These are phyloP conservation scores for Myriosclerotinia curreyana DNA, from an alignment of 2,329 filamentous ascomycete genomes.

Conservation along the genomic window DNA sequence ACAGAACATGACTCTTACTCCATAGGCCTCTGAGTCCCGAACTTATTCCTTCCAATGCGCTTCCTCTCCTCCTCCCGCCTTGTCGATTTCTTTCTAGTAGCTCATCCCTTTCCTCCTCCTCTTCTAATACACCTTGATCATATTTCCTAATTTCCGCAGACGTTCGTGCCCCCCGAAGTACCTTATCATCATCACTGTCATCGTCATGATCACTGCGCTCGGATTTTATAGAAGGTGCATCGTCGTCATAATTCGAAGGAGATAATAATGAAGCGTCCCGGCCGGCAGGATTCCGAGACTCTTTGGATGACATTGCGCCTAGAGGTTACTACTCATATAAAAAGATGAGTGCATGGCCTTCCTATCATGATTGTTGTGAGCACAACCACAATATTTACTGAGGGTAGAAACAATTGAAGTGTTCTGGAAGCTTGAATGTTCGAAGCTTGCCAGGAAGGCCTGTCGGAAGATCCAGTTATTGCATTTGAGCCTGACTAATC, in stretches of 20 bases:
- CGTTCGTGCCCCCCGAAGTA: conserved; percentile 62
- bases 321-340: background rate
- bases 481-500: background rate
- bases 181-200: conserved; percentile 72
- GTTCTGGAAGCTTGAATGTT: background rate
- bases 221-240: conserved; percentile 63
- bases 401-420: background rate
- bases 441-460: background rate
- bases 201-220: conserved; percentile 67
- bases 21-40: conserved; percentile 44
- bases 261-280: conserved; percentile 35
- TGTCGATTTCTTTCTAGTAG: conserved; percentile 54
- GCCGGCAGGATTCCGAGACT: conserved; percentile 7
- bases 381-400: background rate
- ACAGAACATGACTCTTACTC: conserved; percentile 34
- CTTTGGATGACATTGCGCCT: conserved; percentile 23
- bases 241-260: conserved; percentile 41
- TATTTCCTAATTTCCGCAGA: conserved; percentile 67
- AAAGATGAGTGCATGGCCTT: background rate
- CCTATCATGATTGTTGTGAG: conserved; percentile 6
- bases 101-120: conserved; percentile 69
- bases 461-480: background rate
- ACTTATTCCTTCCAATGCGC: conserved; percentile 32
- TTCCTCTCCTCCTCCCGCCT: conserved; percentile 30
- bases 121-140: conserved; percentile 67